Evolutionary conservation across 2,329 filamentous ascomycete species (phyloP), one percentile per base, ranked within the genome.

Genomic region (Stenocarpella maydis): DNA sequence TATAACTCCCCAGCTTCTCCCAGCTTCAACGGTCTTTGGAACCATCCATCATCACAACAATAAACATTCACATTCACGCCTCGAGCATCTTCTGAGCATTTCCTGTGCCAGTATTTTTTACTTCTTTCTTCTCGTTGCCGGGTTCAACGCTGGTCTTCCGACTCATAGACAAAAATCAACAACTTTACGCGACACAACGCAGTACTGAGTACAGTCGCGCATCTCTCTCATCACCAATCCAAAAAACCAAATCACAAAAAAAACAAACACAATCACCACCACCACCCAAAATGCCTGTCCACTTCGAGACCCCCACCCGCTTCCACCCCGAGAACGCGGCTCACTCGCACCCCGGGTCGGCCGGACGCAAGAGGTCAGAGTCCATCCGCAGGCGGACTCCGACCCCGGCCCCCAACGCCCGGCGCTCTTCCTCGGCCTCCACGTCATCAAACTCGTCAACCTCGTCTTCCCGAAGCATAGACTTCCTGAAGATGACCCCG

Each of bases 291-390:
- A 69, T 69, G 67, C 67, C 67, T 41, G 67, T 69, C 67, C 67
- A 69, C 67, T 69, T 69, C 67, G 67, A 69, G 60, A 65, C 67
- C 39, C 53, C 67, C 17, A 65, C 67, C 39, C 67, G 50, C 60
- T 69, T 69, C 67, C 67, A 69, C 67, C 67, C 67, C 19, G 67
- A 69, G 67, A 69, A 52, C 50, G 63, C 58, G 50, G 58, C 67
- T 9, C 67, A 69, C 50, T 39, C 67, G 17, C 67, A 69, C 60
- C 67, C 67, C 4, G 58, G 58, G 19, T 69, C 67, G 3, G 41
- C 39, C 60, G 65, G 60, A 9, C 60, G 67, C 8, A 53, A 54
- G 39, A 54, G 60, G 8, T 65, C 58, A 21, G 67, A 69, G 39
- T 69, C 67, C 24, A 65, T 69, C 50, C 67, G 67, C 49, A 69